phyloP scores from a whole-genome alignment of 106 monocot genomes.

The Allium fistulosum region DNA sequence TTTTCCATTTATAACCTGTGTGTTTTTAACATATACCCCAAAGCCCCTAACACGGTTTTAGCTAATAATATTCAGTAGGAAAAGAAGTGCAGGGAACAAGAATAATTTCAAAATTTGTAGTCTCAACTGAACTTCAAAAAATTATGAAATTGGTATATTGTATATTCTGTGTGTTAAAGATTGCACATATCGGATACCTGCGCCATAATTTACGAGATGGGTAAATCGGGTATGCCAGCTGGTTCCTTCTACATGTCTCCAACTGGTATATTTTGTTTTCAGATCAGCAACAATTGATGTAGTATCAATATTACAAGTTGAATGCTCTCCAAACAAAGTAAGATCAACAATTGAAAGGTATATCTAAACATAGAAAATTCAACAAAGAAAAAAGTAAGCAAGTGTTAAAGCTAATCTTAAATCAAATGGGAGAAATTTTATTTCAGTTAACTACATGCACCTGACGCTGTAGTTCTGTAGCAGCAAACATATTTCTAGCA shows the following conservation, averaged over 20 bases:
- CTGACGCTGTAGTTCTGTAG: slow-evolving; percentile 89
- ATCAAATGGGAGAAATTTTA: background rate
- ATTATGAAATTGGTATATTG: background rate
- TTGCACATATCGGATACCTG: slow-evolving; percentile 30
- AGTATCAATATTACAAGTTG: slow-evolving; percentile 27
- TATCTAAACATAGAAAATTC: slow-evolving; percentile 37
- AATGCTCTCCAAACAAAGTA: slow-evolving; percentile 63
- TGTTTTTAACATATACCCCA: too few species aligned
- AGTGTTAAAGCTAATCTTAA: background rate
- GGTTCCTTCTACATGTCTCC: slow-evolving; percentile 83
- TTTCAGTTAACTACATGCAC: slow-evolving; percentile 12
- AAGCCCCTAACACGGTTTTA: background rate
- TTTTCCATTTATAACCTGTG: too few species aligned
- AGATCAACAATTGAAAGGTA: slow-evolving; percentile 70
- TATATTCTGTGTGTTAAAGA: background rate
- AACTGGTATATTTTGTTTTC: slow-evolving; percentile 55
- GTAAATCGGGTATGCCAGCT: slow-evolving; percentile 87
- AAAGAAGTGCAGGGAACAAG: too few species aligned
- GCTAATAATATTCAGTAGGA: too few species aligned
- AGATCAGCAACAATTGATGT: slow-evolving; percentile 49
- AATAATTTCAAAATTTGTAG: too few species aligned
- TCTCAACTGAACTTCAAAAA: too few species aligned
- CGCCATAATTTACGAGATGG: slow-evolving; percentile 89
- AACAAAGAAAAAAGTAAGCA: background rate
- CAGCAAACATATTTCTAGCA: slow-evolving; percentile 79